These are phyloP conservation scores for Trichosporon faecale DNA, from an alignment of 1,284 basidiomycete species.

Conservation along the genomic window DNA sequence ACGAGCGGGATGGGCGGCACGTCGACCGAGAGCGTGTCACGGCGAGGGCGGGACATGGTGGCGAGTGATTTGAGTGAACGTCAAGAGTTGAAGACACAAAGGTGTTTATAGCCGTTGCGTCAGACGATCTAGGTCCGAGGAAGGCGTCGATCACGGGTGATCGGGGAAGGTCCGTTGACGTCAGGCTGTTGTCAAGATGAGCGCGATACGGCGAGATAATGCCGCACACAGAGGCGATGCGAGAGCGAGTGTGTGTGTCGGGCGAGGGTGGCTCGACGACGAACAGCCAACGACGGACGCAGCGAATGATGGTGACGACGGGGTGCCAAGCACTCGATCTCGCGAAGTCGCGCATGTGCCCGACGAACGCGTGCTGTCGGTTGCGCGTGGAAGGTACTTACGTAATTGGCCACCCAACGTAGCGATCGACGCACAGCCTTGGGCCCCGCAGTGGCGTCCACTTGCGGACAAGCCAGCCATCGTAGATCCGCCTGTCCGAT, in stretches of 20 bases:
- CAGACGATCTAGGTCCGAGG: background rate
- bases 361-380: background rate
- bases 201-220: no score
- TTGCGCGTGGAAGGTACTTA: background rate
- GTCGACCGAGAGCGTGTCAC: background rate
- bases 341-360: background rate
- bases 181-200: no score
- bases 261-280: no score
- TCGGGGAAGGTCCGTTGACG: background rate
- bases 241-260: no score
- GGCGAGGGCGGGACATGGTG: slow-evolving; percentile 1
- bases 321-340: background rate
- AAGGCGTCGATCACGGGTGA: background rate
- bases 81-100: background rate
- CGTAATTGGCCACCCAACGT: background rate
- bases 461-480: background rate
- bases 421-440: background rate
- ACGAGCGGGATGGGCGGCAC: slow-evolving; percentile 1
- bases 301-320: background rate
- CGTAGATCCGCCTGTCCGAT: background rate
- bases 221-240: no score
- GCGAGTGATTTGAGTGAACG: background rate
- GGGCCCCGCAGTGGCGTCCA: no score
- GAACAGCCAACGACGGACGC: background rate
- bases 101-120: background rate